Evolutionary conservation across 768 basidiomycete species (phyloP).

Genomic region (Terana coerulea): DNA sequence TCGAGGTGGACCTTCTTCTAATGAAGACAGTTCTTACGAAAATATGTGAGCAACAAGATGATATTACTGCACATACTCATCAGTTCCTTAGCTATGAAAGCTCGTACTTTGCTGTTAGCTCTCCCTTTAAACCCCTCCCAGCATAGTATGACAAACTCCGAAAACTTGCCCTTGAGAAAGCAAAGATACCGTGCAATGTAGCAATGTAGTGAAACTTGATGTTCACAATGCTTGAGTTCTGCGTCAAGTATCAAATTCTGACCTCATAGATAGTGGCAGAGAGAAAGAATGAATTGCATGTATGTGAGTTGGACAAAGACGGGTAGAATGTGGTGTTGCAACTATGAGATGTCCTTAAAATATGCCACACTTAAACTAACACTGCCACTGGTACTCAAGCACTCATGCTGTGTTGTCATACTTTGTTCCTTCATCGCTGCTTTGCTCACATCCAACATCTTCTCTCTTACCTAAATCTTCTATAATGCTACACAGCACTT

Average conservation of each 20-base stretch:
- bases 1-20: no score
- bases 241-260: constrained; percentile 23
- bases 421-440: no score
- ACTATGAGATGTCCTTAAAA: constrained; percentile 22
- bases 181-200: constrained; percentile 22
- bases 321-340: constrained; percentile 25
- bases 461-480: constrained; percentile 20
- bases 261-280: constrained; percentile 23
- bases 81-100: constrained; percentile 19
- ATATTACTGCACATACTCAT: background rate
- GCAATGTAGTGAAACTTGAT: constrained; percentile 25
- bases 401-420: no score
- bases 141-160: constrained; percentile 13
- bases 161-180: background rate
- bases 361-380: no score
- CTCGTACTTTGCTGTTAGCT: constrained; percentile 23
- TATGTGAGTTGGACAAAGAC: constrained; percentile 12
- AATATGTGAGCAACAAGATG: no score
- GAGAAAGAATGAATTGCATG: constrained; percentile 18
- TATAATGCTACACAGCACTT: constrained; percentile 23
- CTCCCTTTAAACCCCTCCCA: constrained; percentile 19
- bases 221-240: constrained; percentile 30
- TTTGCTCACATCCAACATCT: background rate
- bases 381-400: no score
- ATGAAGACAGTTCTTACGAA: no score